Percentiles rank a stretch among this genome's conserved stretches.
Evolutionary conservation across 129 eudicot species (phyloP).

Genomic region (Helichrysum umbraculigerum): DNA sequence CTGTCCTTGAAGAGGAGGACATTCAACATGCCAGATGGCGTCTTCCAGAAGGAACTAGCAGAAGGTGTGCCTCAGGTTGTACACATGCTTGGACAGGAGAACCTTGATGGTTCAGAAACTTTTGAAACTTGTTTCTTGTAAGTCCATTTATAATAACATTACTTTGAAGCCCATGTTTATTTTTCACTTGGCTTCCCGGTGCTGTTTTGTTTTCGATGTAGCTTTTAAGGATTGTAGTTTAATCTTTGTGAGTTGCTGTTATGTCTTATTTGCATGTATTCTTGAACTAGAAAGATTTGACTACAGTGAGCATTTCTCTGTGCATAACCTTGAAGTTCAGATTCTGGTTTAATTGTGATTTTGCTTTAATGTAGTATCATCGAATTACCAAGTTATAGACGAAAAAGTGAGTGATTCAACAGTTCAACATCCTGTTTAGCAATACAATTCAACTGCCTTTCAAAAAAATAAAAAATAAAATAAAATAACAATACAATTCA

Average conservation of each 20-base stretch:
- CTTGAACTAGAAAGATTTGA: too few relatives aligned
- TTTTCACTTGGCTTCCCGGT: neutral
- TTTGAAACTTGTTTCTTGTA: slow-evolving; percentile 32
- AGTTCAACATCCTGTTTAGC: too few relatives aligned
- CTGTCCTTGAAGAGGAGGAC: slow-evolving; percentile 71
- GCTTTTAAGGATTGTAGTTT: slow-evolving; percentile 17
- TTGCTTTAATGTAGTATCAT: too few relatives aligned
- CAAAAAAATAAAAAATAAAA: too few relatives aligned
- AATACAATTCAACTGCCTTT: too few relatives aligned
- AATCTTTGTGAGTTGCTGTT: slow-evolving; percentile 12
- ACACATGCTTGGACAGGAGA: slow-evolving; percentile 51
- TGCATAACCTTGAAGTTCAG: too few relatives aligned
- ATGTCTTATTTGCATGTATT: slow-evolving; percentile 14
- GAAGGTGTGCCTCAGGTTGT: slow-evolving; percentile 89
- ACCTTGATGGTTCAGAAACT: slow-evolving; percentile 23
- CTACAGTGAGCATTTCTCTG: too few relatives aligned
- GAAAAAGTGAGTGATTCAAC: too few relatives aligned
- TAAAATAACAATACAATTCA: too few relatives aligned
- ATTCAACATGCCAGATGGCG: slow-evolving; percentile 87
- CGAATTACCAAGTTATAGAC: too few relatives aligned
- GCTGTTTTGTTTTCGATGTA: slow-evolving; percentile 18
- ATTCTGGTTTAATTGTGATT: too few relatives aligned
- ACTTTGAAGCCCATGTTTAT: slow-evolving; percentile 2
- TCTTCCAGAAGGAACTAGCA: slow-evolving; percentile 79
- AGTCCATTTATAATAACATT: slow-evolving; percentile 10